These are phyloP conservation scores for Cryptosporidium tyzzeri DNA, from an alignment of 169 alveolate genomes.

Conservation along the genomic window DNA sequence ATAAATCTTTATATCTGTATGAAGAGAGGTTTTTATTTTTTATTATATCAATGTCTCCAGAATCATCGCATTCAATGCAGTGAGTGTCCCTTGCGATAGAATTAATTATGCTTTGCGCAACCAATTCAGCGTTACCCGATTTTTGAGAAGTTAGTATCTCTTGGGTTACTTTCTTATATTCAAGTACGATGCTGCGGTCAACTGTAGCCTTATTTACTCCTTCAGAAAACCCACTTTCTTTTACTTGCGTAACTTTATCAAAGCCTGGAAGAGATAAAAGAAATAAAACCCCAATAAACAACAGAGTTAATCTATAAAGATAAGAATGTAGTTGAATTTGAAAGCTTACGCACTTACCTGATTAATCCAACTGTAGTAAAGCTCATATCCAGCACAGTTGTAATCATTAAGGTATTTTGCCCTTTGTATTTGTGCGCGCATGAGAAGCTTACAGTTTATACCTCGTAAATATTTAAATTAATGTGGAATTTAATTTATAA, in stretches of 20 bases:
- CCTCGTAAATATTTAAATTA: too few relatives aligned
- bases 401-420: background rate
- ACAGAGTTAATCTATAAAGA: constrained; percentile 3
- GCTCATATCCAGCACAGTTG: background rate
- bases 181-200: background rate
- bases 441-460: background rate
- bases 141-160: constrained; percentile 40
- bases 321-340: background rate
- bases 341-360: background rate
- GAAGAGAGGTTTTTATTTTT: background rate
- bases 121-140: background rate
- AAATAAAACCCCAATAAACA: background rate
- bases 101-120: background rate
- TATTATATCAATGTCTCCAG: constrained; percentile 40
- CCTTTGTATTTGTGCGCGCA: constrained; percentile 22
- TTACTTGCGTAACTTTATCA: constrained; percentile 25
- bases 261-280: constrained; percentile 49
- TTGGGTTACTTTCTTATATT: constrained; percentile 59
- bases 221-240: constrained; percentile 63
- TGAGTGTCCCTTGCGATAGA: background rate
- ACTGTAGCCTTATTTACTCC: constrained; percentile 42
- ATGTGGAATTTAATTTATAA: too few relatives aligned
- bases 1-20: background rate
- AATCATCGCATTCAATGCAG: constrained; percentile 36
- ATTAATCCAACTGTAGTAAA: background rate